A percentile compares a stretch with the other conserved stretches of the same genome.
Conservation (phyloP, 2,329 filamentous ascomycete genomes). For the Raffaelea deltoideospora region DNA sequence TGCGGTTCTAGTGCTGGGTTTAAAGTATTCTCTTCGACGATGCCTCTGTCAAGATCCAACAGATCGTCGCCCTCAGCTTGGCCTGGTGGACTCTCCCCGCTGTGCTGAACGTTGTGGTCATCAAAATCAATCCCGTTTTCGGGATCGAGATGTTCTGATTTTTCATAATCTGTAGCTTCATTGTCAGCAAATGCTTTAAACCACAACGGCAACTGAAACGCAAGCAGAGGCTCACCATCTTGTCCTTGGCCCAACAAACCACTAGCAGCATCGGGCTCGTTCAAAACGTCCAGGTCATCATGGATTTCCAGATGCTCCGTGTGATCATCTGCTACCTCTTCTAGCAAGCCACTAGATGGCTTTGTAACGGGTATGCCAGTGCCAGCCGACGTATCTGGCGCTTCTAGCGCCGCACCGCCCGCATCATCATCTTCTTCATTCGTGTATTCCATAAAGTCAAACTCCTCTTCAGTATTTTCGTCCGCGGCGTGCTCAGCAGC, state of each 20-base stretch:
- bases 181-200: background rate
- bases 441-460: constrained; percentile 3
- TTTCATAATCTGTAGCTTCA: background rate
- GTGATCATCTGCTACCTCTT: background rate
- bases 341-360: too few species aligned
- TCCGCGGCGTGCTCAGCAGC: background rate
- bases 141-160: constrained; percentile 3
- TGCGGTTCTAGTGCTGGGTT: background rate
- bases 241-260: background rate
- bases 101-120: background rate
- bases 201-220: background rate
- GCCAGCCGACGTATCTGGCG: background rate
- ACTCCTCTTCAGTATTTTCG: background rate
- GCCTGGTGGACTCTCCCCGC: background rate
- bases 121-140: constrained; percentile 2
- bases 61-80: constrained; percentile 4
- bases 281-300: constrained; percentile 6
- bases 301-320: background rate
- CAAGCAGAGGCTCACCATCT: constrained; percentile 1
- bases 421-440: constrained; percentile 6
- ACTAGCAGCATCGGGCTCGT: constrained; percentile 1
- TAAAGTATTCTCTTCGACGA: constrained; percentile 1
- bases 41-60: constrained; percentile 6
- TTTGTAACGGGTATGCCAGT: too few species aligned
- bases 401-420: constrained; percentile 5